Base-by-base conservation (phyloP, 768 basidiomycete genomes). In the Cystobasidium tubakii region DNA sequence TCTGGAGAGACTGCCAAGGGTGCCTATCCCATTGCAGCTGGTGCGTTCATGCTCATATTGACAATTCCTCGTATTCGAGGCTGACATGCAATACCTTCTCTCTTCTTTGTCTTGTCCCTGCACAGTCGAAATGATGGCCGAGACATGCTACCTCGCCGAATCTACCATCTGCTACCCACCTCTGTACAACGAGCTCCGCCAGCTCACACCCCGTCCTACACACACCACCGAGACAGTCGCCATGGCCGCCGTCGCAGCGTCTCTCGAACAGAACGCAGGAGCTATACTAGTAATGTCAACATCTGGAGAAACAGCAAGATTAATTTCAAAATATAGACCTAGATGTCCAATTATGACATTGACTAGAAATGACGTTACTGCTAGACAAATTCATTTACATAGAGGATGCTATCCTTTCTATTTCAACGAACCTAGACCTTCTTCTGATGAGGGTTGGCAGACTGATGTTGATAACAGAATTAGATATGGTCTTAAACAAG, bases 1-100 rank as follows among this genome's bases (percentile, higher is more conserved):
- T 97, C 95, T 25, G 96, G 96, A 74, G 96, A 99, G 84, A 99
- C 96, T 72, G 96, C 96, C 74, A 99, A 98, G 85, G 96, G 96
- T 75, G 84, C 86, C 76, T 99, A 99, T 83, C 96, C 96, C 66
- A 87, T 97, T 80, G 88, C 95, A 82, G 94, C 96, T 65, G 92
- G 92, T 89, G 80, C 33, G 69, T 27, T 21, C 7, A n/a, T 27
- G 25, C 1, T 27, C 27, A 4, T 3, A 7, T n/a, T 54, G 7
- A 19, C 53, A n/a, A n/a, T n/a, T n/a, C n/a, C n/a, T n/a, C n/a
- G n/a, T n/a, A n/a, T n/a, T 10, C 10, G 27, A 29, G 53, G 53
- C 53, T n/a, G 53, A 54, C n/a, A 9, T 50, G 15, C 46, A 50
- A 15, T n/a, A 3, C 46, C 10, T 19, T 34, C 9, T 73, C 66